Percentiles rank a stretch among this genome's conserved stretches.
phyloP scores from a whole-genome alignment of 2,329 filamentous ascomycete genomes.

The Gliomastix tumulicola region DNA sequence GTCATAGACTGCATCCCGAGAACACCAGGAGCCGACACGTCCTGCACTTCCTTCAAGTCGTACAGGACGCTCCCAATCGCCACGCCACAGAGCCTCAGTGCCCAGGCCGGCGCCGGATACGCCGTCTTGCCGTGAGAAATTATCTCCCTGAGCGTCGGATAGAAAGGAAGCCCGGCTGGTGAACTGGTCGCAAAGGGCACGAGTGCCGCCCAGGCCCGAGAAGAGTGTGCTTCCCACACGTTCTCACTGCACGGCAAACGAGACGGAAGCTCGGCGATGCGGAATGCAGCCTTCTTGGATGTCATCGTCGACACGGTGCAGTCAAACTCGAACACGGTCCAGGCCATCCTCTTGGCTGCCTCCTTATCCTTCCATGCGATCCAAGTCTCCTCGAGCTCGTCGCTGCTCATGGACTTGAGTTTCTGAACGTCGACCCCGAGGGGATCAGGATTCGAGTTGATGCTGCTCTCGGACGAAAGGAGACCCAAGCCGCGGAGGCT shows the following conservation, averaged over 20 bases:
- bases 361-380: constrained; percentile 14
- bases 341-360: constrained; percentile 14
- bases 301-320: constrained; percentile 21
- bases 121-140: constrained; percentile 6
- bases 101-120: constrained; percentile 13
- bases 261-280: constrained; percentile 17
- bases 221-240: constrained; percentile 18
- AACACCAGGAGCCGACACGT: constrained; percentile 13
- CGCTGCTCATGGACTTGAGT: neutral
- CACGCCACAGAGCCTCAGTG: constrained; percentile 17
- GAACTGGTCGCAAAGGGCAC: constrained; percentile 1
- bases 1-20: constrained; percentile 11
- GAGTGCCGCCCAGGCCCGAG: constrained; percentile 14
- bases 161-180: constrained; percentile 8
- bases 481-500: constrained; percentile 17
- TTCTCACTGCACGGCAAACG: constrained; percentile 17
- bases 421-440: neutral
- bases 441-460: constrained; percentile 4
- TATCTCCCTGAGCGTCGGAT: neutral
- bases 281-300: constrained; percentile 16
- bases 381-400: constrained; percentile 11
- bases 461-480: constrained; percentile 10
- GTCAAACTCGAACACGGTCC: constrained; percentile 23
- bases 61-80: constrained; percentile 20
- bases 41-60: constrained; percentile 19